Evolutionary conservation across 352 stramenopile genomes (phyloP), one percentile per base, ranked within the genome.

Genomic region (Elongisporangium senticosum): DNA sequence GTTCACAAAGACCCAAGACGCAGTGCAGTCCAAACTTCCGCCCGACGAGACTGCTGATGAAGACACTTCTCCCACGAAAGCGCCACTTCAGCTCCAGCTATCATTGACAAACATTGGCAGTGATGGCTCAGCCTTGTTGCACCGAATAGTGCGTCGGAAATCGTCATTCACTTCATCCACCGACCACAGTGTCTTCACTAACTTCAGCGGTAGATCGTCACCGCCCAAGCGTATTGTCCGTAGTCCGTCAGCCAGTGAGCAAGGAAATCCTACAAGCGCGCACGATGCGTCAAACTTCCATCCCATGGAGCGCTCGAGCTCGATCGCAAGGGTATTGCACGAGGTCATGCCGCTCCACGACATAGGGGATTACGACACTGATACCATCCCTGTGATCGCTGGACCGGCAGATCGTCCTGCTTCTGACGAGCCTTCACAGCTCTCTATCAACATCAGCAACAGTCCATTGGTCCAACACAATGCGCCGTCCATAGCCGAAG

Each of bases 311-410:
- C 21, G 37, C 7, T 37, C 58, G 53, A 60, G 57, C 24, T 79
- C 71, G 7, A 55, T 76, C 2, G 55, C 39, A 0, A 74, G 72
- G 49, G 68, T 55, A 37, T 48, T 74, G 19, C 65, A 68, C 19
- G 52, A 56, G 20, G 74, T 55, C 20, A 22, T 69, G 26, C 26
- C 58, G 2, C 54, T 63, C 15, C 15, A 37, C 6, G 33, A 65
- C 21, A 51, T 51, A 14, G 19, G 6, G 7, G 33, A 14, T 7
- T 53, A 49, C 37, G 22, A 19, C 19, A 60, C 49, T 11, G 47
- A 58, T 11, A 53, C 14, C 23, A 21, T 54, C 24, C 51, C 22
- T 10, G 61, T 60, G 26, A 3, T 56, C 4, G 50, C 11, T 17
- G 15, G n/a, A n/a, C 7, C 7, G 14, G 10, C 52, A 49, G 24